phyloP scores from a whole-genome alignment of 371 early-diverging fungal species.

The Actinomucor elegans region DNA sequence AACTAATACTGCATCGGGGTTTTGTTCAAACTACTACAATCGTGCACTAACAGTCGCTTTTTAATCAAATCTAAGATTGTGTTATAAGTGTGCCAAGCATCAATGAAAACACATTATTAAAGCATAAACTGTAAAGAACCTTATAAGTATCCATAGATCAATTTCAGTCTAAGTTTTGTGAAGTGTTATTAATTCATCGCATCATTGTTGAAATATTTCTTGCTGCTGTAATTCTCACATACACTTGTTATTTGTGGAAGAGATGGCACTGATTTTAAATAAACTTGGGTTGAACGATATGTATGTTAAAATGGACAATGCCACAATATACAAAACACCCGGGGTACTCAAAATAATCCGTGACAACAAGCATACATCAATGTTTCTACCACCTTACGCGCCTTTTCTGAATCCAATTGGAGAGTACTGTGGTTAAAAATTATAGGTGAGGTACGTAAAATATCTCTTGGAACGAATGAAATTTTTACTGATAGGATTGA shows the following conservation, averaged over 20 bases:
- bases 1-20: too few relatives aligned
- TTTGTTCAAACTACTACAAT: too few relatives aligned
- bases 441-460: conserved; percentile 7
- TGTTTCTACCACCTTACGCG: conserved; percentile 10
- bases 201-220: too few relatives aligned
- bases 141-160: too few relatives aligned
- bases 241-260: conserved; percentile 18
- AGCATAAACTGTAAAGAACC: too few relatives aligned
- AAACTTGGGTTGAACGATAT: conserved; percentile 17
- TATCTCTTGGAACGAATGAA: conserved; percentile 14
- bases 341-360: conserved; percentile 4
- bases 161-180: too few relatives aligned
- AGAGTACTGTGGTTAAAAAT: conserved; percentile 13
- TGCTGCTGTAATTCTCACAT: too few relatives aligned
- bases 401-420: conserved; percentile 16
- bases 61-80: too few relatives aligned
- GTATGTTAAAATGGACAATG: conserved; percentile 12
- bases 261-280: conserved; percentile 6
- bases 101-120: too few relatives aligned
- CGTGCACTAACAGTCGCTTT: too few relatives aligned
- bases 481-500: conserved; percentile 19
- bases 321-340: conserved; percentile 10
- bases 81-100: too few relatives aligned
- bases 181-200: too few relatives aligned
- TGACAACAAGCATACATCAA: not conserved